phyloP scores from a whole-genome alignment of 2,329 filamentous ascomycete genomes.

The Monosporascus sp. region DNA sequence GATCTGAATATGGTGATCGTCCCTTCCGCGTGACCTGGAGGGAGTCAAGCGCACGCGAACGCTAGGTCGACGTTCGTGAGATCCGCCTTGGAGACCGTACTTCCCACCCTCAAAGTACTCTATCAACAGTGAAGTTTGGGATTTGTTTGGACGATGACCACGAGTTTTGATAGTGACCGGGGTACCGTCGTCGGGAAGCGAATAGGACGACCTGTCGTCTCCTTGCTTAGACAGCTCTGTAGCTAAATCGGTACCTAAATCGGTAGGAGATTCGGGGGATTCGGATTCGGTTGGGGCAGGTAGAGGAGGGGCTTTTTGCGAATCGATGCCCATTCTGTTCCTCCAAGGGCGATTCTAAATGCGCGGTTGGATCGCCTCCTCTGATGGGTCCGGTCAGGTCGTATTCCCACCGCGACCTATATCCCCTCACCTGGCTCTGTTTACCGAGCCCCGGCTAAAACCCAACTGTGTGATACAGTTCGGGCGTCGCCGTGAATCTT shows the following conservation, averaged over 20 bases:
- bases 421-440: background rate
- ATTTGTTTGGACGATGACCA: slow-evolving; percentile 55
- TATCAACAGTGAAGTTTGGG: slow-evolving; percentile 86
- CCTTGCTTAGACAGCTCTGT: slow-evolving; percentile 64
- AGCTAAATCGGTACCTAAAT: slow-evolving; percentile 54
- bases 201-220: slow-evolving; percentile 70
- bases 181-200: slow-evolving; percentile 79
- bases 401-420: background rate
- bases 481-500: background rate
- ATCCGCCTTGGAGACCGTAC: slow-evolving; percentile 39
- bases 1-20: slow-evolving; percentile 81
- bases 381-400: background rate
- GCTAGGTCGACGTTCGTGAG: slow-evolving; percentile 69
- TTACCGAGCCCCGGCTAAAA: background rate
- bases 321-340: slow-evolving; percentile 51
- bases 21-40: slow-evolving; percentile 58
- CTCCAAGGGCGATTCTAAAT: slow-evolving; percentile 4
- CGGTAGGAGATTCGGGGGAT: slow-evolving; percentile 43
- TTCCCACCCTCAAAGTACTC: slow-evolving; percentile 90
- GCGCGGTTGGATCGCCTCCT: background rate
- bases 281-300: slow-evolving; percentile 75
- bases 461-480: background rate
- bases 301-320: slow-evolving; percentile 59
- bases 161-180: slow-evolving; percentile 87
- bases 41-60: slow-evolving; percentile 77